A percentile compares a stretch with the other conserved stretches of the same genome.
Evolutionary conservation across 345 rosid species (phyloP).

Genomic region (Noccaea caerulescens): DNA sequence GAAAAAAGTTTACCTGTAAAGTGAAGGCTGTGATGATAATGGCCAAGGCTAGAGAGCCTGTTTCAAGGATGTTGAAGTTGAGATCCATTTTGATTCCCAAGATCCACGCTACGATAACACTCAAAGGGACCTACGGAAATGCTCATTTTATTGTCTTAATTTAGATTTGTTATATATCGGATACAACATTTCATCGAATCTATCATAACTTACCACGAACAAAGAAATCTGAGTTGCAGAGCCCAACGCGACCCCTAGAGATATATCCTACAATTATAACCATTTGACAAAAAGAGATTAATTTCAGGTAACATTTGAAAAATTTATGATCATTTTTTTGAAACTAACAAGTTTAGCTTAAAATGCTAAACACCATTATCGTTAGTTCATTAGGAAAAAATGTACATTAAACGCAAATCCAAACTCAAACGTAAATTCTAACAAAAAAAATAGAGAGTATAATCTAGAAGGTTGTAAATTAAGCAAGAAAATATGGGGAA

Average conservation of each 20-base stretch:
- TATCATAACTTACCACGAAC: conserved; percentile 69
- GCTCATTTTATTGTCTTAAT: not conserved
- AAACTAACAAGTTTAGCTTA: not conserved
- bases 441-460: not conserved
- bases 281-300: not conserved
- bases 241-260: conserved; percentile 86
- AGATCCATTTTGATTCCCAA: conserved; percentile 85
- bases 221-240: conserved; percentile 83
- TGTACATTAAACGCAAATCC: not conserved
- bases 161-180: not conserved
- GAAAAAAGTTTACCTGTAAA: conserved; percentile 54
- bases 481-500: not conserved
- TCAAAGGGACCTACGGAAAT: conserved; percentile 64
- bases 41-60: conserved; percentile 73
- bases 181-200: not conserved
- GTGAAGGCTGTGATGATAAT: conserved; percentile 73
- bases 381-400: not conserved
- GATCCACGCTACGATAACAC: conserved; percentile 73
- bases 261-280: conserved; percentile 63
- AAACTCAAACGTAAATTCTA: not conserved
- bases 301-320: not conserved
- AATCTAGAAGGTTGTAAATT: conserved; percentile 1
- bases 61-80: conserved; percentile 77
- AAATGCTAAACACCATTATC: not conserved
- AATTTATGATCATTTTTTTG: not conserved